Evolutionary conservation across 129 eudicot species (phyloP), one percentile per base, ranked within the genome.

Genomic region (Chrysanthemum makinoi): DNA sequence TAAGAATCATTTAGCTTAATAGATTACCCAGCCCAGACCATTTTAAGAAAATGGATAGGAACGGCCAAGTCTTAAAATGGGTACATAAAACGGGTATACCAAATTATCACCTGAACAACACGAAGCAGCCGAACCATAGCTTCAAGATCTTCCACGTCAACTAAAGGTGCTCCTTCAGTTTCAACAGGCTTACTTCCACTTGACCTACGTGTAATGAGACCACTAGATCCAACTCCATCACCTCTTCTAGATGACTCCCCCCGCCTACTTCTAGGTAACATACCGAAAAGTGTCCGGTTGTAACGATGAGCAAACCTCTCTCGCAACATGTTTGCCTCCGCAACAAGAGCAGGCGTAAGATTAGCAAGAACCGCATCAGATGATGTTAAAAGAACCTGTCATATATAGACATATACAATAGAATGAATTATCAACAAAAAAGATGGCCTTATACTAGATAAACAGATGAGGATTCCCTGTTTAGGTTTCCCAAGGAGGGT

Each of bases 311-410:
- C 98, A 79, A 94, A 94, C 72, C 99, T 84, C 69, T 95, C 99
- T 18, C 99, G 87, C 66, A 95, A 73, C 97, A 90, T 90, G 72
- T 95, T 88, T 69, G 99, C 99, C 83, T 95, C 99, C 72, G 97
- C 99, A 73, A 95, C 96, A 74, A 95, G 94, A 28, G 99, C 96
- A 77, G 99, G 97, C 5, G 99, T 88, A 58, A 95, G 87, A 79
- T 90, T 90, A 30, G 99, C 96, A 83, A 95, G 93, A 70, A 95
- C 85, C 51, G 97, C 99, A 84, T 95, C 97, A 64, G 99, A 90
- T 4, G 99, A 95, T 6, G 99, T 95, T 70, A 95, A 81, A 56
- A 95, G 96, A 24, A 95, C 99, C 99, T 95, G 80, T 17, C 26
- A 33, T 18, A 47, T 18, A 46, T 4, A 66, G 4, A 55, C 0